Evolutionary conservation across 768 basidiomycete species (phyloP), one percentile per base, ranked within the genome.

Genomic region (Pisolithus sp.): DNA sequence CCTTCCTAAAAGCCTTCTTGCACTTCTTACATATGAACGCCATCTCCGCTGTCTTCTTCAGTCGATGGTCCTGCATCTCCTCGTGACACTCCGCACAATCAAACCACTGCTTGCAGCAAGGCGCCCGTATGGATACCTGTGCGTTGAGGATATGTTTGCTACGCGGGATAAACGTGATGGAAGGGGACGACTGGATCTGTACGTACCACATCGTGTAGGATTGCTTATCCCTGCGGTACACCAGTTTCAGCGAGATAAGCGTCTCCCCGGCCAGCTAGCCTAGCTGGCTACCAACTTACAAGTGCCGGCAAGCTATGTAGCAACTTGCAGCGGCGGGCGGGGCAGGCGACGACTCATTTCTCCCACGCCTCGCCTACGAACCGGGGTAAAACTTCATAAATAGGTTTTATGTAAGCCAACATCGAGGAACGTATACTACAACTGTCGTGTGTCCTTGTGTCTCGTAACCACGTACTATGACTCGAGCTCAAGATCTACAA

Each of bases 101-200:
- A 64, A 82, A 98, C 94, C 95, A 99, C 61, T 85, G 86, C 68
- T 90, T 89, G 81, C 96, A 98, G 71, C 96, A 98, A 4, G 94
- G 93, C 5, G 95, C 92, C 24, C 95, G 86, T 59, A 99, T 90
- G 36, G 94, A 80, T 21, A 96, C 96, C 71, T 98, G 95, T 0
- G 90, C 91, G 70, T 99, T 99, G 46, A 99, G 73, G 55, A 99
- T 79, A 64, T 98, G 96, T 77, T 95, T 95, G 73, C 93, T 96
- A 52, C 23, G 48, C 55, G 31, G 5, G 30, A 47, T 47, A 26
- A 20, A 24, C 10, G n/a, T 49, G 9, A 26, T 18, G 20, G 6
- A 17, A 15, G 17, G 39, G n/a, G n/a, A 7, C 17, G 26, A 23
- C 5, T 6, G 43, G 26, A 12, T 17, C 4, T 26, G 28, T 26